Conservation (phyloP, 1,139 yeast species). For the Sugiyamaella pinicola region DNA sequence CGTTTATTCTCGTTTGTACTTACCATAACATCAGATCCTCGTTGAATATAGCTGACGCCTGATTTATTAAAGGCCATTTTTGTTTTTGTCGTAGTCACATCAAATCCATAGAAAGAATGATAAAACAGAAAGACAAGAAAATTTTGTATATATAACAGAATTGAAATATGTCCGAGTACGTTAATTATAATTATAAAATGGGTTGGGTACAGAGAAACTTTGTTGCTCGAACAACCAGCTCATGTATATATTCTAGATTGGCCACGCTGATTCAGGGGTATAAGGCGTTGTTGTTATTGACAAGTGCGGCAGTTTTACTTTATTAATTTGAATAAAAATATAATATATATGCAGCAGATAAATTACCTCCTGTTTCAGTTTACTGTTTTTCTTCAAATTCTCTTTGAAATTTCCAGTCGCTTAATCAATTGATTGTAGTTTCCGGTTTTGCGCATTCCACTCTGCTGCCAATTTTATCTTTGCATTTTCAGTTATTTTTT, state of each 20-base stretch:
- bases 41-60: conserved; percentile 1
- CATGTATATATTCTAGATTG: not conserved
- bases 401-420: not conserved
- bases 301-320: not conserved
- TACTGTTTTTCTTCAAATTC: not conserved
- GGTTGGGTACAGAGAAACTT: conserved; percentile 5
- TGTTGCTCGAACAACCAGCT: conserved; percentile 14
- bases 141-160: not conserved
- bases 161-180: conserved; percentile 3
- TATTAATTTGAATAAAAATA: no score
- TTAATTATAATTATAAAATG: conserved; percentile 5
- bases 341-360: no score
- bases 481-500: not conserved
- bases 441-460: not conserved
- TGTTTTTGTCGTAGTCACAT: not conserved
- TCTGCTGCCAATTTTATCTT: not conserved
- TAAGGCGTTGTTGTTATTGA: no score
- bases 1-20: not conserved
- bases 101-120: not conserved
- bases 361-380: not conserved
- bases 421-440: not conserved
- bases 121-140: not conserved
- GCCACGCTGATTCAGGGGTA: no score
- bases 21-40: conserved; percentile 7
- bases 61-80: not conserved